A percentile compares a stretch with the other conserved stretches of the same genome.
phyloP scores from a whole-genome alignment of 108 stramenopile genomes.

The Mayamaea pseudoterrestris region DNA sequence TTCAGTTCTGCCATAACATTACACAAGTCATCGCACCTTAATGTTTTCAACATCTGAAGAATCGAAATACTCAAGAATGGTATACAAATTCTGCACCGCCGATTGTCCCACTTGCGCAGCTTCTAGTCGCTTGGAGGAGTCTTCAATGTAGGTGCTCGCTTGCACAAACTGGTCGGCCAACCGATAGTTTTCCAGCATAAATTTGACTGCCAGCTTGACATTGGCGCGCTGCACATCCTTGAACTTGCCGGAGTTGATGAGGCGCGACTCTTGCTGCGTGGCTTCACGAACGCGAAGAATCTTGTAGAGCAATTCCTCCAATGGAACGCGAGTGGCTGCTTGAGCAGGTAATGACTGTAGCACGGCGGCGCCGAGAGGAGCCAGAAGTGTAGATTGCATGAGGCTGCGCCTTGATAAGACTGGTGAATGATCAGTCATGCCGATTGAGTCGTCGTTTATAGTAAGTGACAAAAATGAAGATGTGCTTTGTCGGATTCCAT shows the following conservation, averaged over 20 bases:
- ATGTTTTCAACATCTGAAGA: constrained; percentile 65
- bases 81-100: constrained; percentile 65
- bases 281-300: constrained; percentile 75
- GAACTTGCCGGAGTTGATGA: constrained; percentile 76
- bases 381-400: neutral
- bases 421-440: too few relatives aligned
- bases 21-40: constrained; percentile 31
- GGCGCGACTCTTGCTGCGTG: constrained; percentile 67
- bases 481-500: too few relatives aligned
- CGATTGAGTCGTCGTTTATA: too few relatives aligned
- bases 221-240: constrained; percentile 82
- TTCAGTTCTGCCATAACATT: neutral
- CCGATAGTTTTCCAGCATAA: constrained; percentile 77
- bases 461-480: too few relatives aligned
- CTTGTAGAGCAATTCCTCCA: constrained; percentile 26
- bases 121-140: constrained; percentile 22
- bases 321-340: constrained; percentile 4
- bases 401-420: too few relatives aligned
- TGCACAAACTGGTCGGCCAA: constrained; percentile 57
- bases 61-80: constrained; percentile 86
- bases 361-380: neutral
- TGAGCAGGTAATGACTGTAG: neutral
- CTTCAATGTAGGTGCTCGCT: constrained; percentile 43
- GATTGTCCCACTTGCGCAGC: constrained; percentile 47
- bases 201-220: constrained; percentile 79